These are phyloP conservation scores for Phycomyces nitens DNA, from an alignment of 192 early-diverging fungal species.

Conservation along the genomic window DNA sequence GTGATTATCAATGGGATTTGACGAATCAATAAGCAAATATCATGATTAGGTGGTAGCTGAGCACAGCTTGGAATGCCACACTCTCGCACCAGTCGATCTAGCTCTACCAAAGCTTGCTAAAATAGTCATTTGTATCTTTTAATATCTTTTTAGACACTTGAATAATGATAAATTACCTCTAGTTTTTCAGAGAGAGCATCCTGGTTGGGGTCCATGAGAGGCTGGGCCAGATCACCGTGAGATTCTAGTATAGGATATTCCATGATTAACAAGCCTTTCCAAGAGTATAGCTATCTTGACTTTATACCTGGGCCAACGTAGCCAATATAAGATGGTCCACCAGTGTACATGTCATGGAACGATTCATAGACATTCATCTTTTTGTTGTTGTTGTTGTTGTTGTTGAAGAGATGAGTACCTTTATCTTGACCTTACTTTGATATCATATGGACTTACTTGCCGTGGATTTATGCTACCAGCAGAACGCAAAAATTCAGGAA, in stretches of 20 bases:
- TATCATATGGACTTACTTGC: not conserved
- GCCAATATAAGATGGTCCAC: not conserved
- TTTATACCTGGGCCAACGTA: too few species aligned
- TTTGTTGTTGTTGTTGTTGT: not conserved
- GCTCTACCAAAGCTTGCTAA: conserved; percentile 49
- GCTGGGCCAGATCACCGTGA: not conserved
- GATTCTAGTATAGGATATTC: not conserved
- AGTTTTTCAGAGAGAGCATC: not conserved
- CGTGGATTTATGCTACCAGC: conserved; percentile 14
- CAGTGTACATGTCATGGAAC: not conserved
- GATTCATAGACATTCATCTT: not conserved
- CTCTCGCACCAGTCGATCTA: conserved; percentile 72
- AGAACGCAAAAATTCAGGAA: conserved; percentile 18
- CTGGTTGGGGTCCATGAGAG: not conserved
- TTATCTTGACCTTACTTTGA: too few species aligned
- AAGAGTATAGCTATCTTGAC: too few species aligned
- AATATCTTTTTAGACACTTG: too few species aligned
- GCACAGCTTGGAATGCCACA: conserved; percentile 45
- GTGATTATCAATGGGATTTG: conserved; percentile 68
- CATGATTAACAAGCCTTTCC: too few species aligned
- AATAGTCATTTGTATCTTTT: not conserved
- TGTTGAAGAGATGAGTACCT: too few species aligned
- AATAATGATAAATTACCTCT: too few species aligned
- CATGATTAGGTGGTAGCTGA: conserved; percentile 74
- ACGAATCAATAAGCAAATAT: conserved; percentile 65